A percentile compares a stretch with the other conserved stretches of the same genome.
These are phyloP conservation scores for Zalaria sp. DNA, from an alignment of 2,329 filamentous ascomycete genomes.

Conservation along the genomic window DNA sequence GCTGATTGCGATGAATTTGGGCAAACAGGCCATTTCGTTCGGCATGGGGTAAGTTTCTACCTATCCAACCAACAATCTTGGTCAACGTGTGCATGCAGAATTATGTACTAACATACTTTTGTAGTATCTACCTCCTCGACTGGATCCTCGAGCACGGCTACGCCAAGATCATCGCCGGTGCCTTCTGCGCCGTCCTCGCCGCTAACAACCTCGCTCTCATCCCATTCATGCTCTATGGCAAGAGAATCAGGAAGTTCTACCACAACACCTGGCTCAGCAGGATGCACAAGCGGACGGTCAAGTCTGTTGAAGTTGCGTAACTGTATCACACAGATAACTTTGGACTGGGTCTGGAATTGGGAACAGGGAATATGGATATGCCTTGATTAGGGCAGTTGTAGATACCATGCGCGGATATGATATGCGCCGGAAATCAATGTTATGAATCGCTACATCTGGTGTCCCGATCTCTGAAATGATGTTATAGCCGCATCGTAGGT, in stretches of 20 bases:
- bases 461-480: too few species aligned
- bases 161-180: constrained; percentile 19
- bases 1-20: constrained; percentile 32
- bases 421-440: too few species aligned
- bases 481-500: too few species aligned
- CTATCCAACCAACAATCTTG: too few species aligned
- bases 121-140: constrained; percentile 20
- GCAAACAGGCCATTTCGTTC: constrained; percentile 22
- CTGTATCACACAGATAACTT: too few species aligned
- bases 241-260: constrained; percentile 17
- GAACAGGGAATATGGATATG: too few species aligned
- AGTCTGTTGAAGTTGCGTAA: constrained; percentile 12
- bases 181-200: constrained; percentile 19
- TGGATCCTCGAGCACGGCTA: constrained; percentile 20
- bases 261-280: constrained; percentile 17
- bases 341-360: too few species aligned
- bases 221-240: constrained; percentile 21
- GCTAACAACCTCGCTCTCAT: constrained; percentile 20
- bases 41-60: constrained; percentile 12
- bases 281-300: constrained; percentile 15
- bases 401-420: too few species aligned
- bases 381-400: too few species aligned
- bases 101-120: constrained; percentile 2
- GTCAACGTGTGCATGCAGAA: not conserved
- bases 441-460: too few species aligned